Percentiles rank a stretch among this genome's conserved stretches.
phyloP scores from a whole-genome alignment of 208 protist species.

The Acanthamoeba quina region DNA sequence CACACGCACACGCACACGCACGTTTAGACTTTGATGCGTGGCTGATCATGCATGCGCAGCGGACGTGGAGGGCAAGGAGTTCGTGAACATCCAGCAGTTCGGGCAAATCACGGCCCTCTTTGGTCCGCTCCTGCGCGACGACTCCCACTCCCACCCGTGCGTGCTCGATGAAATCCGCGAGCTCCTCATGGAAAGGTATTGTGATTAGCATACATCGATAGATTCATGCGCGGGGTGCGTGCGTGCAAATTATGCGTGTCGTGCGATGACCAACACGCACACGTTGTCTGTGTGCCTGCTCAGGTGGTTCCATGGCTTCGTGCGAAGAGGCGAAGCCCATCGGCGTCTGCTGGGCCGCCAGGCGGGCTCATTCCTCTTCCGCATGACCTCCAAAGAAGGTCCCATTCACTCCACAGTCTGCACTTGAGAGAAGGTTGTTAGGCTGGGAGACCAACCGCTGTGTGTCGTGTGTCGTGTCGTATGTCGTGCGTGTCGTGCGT shows the following conservation, averaged over 20 bases:
- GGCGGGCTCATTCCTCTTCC: constrained; percentile 50
- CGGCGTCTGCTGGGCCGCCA: constrained; percentile 17
- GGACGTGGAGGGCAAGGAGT: constrained; percentile 30
- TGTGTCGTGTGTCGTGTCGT: too few relatives aligned
- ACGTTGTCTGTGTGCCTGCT: neutral
- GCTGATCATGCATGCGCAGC: neutral
- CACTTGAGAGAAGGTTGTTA: neutral
- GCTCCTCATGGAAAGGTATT: constrained; percentile 22
- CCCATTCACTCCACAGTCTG: neutral
- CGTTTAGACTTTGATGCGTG: too few relatives aligned
- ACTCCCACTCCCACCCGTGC: neutral
- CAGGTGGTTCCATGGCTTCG: constrained; percentile 71
- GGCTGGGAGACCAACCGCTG: neutral
- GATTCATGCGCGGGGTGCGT: neutral
- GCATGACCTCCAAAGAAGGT: constrained; percentile 58
- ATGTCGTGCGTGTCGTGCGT: too few relatives aligned
- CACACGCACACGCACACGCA: too few relatives aligned
- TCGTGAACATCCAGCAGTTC: constrained; percentile 80
- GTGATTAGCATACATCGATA: too few relatives aligned
- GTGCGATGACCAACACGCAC: neutral
- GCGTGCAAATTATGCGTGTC: neutral
- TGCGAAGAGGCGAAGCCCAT: constrained; percentile 34
- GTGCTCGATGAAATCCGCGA: constrained; percentile 37
- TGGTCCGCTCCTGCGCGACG: constrained; percentile 70
- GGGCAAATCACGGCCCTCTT: constrained; percentile 82